phyloP scores from a whole-genome alignment of 352 stramenopile genomes.

The Phytophthora tubulina region DNA sequence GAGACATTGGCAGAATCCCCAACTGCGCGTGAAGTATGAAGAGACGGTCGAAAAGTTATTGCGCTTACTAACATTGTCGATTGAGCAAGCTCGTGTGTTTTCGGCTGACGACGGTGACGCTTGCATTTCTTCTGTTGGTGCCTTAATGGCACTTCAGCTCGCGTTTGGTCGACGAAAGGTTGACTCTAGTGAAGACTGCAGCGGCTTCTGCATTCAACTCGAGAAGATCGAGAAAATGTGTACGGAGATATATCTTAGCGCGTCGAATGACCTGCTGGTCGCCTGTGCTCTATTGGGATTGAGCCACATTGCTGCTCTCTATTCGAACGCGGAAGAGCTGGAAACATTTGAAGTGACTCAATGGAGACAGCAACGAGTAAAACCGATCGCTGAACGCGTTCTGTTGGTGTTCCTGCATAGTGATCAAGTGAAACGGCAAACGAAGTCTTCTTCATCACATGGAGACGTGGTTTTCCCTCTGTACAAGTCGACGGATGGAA shows the following conservation, averaged over 20 bases:
- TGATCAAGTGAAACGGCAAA: slow-evolving; percentile 15
- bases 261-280: slow-evolving; percentile 30
- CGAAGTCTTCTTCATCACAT: slow-evolving; percentile 2
- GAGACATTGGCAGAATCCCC: slow-evolving; percentile 45
- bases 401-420: slow-evolving; percentile 22
- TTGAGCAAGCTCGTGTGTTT: slow-evolving; percentile 57
- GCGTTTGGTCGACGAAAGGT: slow-evolving; percentile 39
- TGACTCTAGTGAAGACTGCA: slow-evolving; percentile 34
- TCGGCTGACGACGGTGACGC: slow-evolving; percentile 22
- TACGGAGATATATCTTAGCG: slow-evolving; percentile 21
- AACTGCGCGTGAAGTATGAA: slow-evolving; percentile 37
- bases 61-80: slow-evolving; percentile 37
- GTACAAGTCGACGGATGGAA: neutral
- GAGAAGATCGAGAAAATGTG: slow-evolving; percentile 40
- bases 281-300: slow-evolving; percentile 36
- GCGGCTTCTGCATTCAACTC: slow-evolving; percentile 28
- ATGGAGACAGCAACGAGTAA: slow-evolving; percentile 41
- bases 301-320: slow-evolving; percentile 42
- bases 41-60: slow-evolving; percentile 37
- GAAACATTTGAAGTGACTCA: slow-evolving; percentile 29
- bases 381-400: slow-evolving; percentile 36
- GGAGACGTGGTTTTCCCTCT: slow-evolving; percentile 38
- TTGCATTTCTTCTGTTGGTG: slow-evolving; percentile 28
- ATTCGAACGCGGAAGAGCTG: slow-evolving; percentile 29
- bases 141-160: slow-evolving; percentile 49